Conservation (phyloP, 2,329 filamentous ascomycete species). For the Dactylellina drechsleri region DNA sequence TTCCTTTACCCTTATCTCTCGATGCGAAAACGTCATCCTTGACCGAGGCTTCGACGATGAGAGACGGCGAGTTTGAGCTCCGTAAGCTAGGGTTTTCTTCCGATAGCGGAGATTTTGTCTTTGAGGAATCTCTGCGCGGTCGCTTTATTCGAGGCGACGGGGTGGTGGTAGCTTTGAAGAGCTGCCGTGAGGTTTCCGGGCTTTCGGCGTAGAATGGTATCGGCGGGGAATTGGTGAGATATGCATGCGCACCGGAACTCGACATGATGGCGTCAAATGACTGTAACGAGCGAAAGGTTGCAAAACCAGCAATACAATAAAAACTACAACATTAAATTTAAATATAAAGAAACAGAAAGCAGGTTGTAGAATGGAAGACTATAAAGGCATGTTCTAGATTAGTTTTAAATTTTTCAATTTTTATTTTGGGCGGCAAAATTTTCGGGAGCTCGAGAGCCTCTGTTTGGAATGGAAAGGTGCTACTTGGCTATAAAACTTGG, state of each 20-base stretch:
- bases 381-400: slow-evolving; percentile 19
- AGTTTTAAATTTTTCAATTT: neutral
- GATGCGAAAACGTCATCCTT: slow-evolving; percentile 38
- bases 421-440: neutral
- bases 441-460: slow-evolving; percentile 1
- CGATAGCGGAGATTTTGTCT: slow-evolving; percentile 34
- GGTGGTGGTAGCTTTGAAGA: slow-evolving; percentile 48
- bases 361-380: slow-evolving; percentile 7
- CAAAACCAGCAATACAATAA: slow-evolving; percentile 17
- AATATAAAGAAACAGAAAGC: neutral
- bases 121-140: slow-evolving; percentile 32
- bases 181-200: slow-evolving; percentile 42
- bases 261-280: slow-evolving; percentile 43
- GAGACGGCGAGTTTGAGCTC: slow-evolving; percentile 24
- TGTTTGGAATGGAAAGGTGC: slow-evolving; percentile 10
- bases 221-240: slow-evolving; percentile 35
- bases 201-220: slow-evolving; percentile 49
- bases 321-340: slow-evolving; percentile 18
- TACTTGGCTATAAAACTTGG: slow-evolving; percentile 33
- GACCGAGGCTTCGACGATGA: slow-evolving; percentile 11
- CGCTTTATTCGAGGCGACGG: slow-evolving; percentile 46
- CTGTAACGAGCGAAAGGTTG: slow-evolving; percentile 16
- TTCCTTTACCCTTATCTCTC: slow-evolving; percentile 35
- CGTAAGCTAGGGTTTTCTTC: slow-evolving; percentile 34
- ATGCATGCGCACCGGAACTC: slow-evolving; percentile 21